phyloP scores from a whole-genome alignment of 768 basidiomycete genomes.

The Dioszegia hungarica region DNA sequence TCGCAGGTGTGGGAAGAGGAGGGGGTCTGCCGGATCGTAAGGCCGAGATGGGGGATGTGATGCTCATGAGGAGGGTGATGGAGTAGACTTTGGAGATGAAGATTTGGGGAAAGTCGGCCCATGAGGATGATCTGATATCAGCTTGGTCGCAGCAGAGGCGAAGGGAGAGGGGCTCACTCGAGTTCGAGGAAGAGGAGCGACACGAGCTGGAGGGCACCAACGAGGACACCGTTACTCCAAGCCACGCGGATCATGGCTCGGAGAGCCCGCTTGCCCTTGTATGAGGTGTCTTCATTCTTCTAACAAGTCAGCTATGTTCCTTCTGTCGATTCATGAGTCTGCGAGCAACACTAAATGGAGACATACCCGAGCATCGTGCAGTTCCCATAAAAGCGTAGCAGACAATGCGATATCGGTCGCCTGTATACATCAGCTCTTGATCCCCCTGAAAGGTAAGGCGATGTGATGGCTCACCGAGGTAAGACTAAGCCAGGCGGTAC shows the following conservation, averaged over 20 bases:
- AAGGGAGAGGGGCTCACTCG: constrained; percentile 8
- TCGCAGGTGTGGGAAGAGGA: neutral
- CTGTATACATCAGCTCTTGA: neutral
- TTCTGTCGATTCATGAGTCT: no score
- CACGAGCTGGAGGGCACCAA: constrained; percentile 16
- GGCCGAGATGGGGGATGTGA: constrained; percentile 8
- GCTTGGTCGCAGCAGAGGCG: neutral
- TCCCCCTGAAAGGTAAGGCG: neutral
- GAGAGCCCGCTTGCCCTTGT: constrained; percentile 2
- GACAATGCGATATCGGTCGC: constrained; percentile 16
- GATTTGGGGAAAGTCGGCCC: constrained; percentile 24
- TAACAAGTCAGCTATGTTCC: neutral
- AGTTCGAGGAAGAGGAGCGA: constrained; percentile 10
- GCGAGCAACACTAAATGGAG: neutral
- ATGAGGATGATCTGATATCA: constrained; percentile 8
- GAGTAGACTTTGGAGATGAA: constrained; percentile 31
- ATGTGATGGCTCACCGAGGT: neutral
- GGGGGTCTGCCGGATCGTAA: neutral
- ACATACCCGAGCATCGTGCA: constrained; percentile 13
- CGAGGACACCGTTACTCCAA: constrained; percentile 13
- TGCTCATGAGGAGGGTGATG: constrained; percentile 13
- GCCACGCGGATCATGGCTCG: constrained; percentile 9
- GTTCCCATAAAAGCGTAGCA: constrained; percentile 5
- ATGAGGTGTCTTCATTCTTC: neutral
- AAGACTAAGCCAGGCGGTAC: neutral